Conservation (phyloP, 371 early-diverging fungal genomes). For the Rhizopus arrhizus region DNA sequence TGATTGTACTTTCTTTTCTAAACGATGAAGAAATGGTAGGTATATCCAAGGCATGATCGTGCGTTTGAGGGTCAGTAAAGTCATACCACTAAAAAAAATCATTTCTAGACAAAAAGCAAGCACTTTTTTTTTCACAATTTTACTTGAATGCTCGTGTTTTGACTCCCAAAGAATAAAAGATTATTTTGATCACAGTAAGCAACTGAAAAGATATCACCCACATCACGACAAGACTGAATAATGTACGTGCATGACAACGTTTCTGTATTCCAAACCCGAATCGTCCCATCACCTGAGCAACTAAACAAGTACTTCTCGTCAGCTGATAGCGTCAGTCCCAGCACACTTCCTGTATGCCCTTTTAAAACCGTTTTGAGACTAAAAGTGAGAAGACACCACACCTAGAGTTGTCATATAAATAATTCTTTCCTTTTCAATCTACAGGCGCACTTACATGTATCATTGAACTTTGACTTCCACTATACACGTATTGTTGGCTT, state of each 20-base stretch:
- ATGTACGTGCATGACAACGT: slow-evolving; percentile 64
- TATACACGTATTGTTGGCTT: slow-evolving; percentile 61
- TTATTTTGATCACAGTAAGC: slow-evolving; percentile 59
- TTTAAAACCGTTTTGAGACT: slow-evolving; percentile 57
- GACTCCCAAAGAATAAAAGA: slow-evolving; percentile 74
- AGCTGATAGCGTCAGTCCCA: slow-evolving; percentile 61
- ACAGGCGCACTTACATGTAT: slow-evolving; percentile 51
- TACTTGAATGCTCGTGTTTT: slow-evolving; percentile 84
- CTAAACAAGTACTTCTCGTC: slow-evolving; percentile 67
- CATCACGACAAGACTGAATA: slow-evolving; percentile 73
- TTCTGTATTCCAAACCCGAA: slow-evolving; percentile 65
- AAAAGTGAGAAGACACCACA: slow-evolving; percentile 73
- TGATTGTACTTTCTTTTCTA: slow-evolving; percentile 32
- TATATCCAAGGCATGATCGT: slow-evolving; percentile 37
- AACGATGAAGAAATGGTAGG: slow-evolving; percentile 40
- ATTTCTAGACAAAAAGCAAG: too few species aligned
- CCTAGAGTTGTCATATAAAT: slow-evolving; percentile 37
- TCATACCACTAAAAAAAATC: slow-evolving; percentile 56
- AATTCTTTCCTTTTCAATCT: not conserved
- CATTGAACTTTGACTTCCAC: slow-evolving; percentile 70
- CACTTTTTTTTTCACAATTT: not conserved
- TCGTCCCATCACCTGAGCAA: slow-evolving; percentile 52
- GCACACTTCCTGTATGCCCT: slow-evolving; percentile 74
- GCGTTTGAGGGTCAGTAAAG: slow-evolving; percentile 51
- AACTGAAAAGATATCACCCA: slow-evolving; percentile 76